These are phyloP conservation scores for Teunomyces barrocoloradensis DNA, from an alignment of 805 yeast genomes.

Conservation along the genomic window DNA sequence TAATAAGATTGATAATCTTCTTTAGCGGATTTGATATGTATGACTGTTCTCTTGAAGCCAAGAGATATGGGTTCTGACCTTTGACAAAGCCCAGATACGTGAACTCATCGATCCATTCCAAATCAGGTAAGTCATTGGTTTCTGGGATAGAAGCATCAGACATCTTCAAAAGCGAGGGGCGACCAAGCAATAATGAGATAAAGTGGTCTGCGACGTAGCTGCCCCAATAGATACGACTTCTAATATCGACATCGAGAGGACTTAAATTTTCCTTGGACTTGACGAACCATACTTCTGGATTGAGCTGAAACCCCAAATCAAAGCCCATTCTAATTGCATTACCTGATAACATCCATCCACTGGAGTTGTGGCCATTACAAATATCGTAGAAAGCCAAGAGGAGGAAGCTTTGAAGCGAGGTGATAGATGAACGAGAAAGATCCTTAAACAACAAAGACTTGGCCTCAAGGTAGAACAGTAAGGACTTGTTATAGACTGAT, in stretches of 20 bases:
- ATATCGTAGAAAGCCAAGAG: constrained; percentile 60
- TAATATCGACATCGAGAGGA: constrained; percentile 53
- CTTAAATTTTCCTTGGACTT: constrained; percentile 38
- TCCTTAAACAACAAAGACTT: constrained; percentile 41
- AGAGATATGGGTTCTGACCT: constrained; percentile 17
- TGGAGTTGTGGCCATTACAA: constrained; percentile 55
- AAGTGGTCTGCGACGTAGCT: constrained; percentile 64
- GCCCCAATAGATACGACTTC: constrained; percentile 67
- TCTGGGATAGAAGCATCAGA: constrained; percentile 61
- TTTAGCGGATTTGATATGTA: constrained; percentile 45
- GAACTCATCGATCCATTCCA: constrained; percentile 62
- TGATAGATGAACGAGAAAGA: constrained; percentile 47
- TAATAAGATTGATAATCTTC: constrained; percentile 40
- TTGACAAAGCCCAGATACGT: constrained; percentile 29
- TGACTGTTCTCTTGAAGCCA: constrained; percentile 30
- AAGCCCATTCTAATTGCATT: constrained; percentile 63
- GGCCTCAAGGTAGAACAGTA: constrained; percentile 47
- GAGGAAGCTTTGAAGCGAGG: constrained; percentile 58
- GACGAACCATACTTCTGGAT: constrained; percentile 59
- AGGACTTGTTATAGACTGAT: constrained; percentile 39
- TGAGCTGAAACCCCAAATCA: constrained; percentile 61
- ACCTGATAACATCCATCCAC: constrained; percentile 65
- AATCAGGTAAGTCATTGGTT: constrained; percentile 56
- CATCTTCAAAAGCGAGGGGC: constrained; percentile 54
- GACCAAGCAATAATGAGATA: constrained; percentile 55